A percentile compares a stretch with the other conserved stretches of the same genome.
phyloP scores from a whole-genome alignment of 306 rosid species.

The Trichosanthes truncata region DNA sequence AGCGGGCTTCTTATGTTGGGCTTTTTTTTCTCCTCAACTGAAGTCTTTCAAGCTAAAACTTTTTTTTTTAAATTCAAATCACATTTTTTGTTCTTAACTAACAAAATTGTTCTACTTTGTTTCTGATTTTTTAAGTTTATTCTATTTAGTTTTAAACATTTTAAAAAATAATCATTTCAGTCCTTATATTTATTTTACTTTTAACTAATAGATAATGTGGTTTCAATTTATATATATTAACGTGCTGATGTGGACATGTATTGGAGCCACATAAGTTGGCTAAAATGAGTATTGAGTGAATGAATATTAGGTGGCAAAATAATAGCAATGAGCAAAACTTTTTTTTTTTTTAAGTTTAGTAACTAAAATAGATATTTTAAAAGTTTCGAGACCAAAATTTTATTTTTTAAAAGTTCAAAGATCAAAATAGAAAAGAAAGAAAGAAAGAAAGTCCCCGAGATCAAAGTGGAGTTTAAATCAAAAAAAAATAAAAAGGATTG shows the following conservation, averaged over 20 bases:
- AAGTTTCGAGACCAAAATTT: not conserved
- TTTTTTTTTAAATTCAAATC: not conserved
- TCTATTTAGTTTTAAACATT: too few relatives aligned
- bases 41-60: not conserved
- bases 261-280: not conserved
- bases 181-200: too few relatives aligned
- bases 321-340: not conserved
- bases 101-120: not conserved
- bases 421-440: too few relatives aligned
- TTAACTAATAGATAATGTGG: not conserved
- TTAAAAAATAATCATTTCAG: too few relatives aligned
- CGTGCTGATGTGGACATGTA: not conserved
- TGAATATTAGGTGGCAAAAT: not conserved
- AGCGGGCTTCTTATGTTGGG: not conserved
- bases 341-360: not conserved
- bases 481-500: too few relatives aligned
- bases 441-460: too few relatives aligned
- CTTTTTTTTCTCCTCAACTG: not conserved
- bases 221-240: not conserved
- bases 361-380: not conserved
- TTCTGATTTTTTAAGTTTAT: not conserved
- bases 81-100: not conserved
- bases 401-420: too few relatives aligned
- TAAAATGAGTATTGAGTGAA: not conserved
- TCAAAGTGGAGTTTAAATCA: too few relatives aligned